Evolutionary conservation across 305 asterid genomes (phyloP), one percentile per base, ranked within the genome.

Genomic region (Fraxinus ornus): DNA sequence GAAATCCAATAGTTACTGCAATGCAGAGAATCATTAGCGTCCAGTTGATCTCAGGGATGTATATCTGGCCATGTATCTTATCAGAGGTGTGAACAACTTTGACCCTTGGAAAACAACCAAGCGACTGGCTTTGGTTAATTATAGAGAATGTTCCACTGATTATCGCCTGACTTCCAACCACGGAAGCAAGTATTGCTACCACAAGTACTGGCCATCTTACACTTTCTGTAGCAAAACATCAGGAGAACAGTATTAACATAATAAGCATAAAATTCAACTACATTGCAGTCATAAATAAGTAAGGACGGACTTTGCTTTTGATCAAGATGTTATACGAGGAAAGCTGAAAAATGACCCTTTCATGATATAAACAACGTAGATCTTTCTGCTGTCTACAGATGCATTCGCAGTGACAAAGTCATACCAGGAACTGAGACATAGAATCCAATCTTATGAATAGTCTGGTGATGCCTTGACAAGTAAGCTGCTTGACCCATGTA

Each of bases 401-500:
- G 36, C 33, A 17, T 44, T 76, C 1, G 5, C 37, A 26, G 33
- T 1, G 76, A 60, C 17, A 39, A 5, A 24, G 76, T 47, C 77
- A 5, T 93, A 94, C 99, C 99, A 85, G 99, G 98, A 88, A 95
- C 99, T 2, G 99, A 92, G 68, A 92, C 97, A 37, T 95, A 95
- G 86, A 93, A 95, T n/a, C 98, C 95, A 10, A 95, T 93, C 78
- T 88, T 88, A 83, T 93, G 92, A 77, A 88, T 87, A 37, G 91
- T 89, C 78, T 92, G 93, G 84, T 95, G 99, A 87, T 95, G 99
- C 88, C 60, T 91, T 44, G 99, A 95, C 62, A 95, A 83, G 84
- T 84, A 95, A 84, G 99, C 99, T 64, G 99, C 98, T 91, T 95
- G 98, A 55, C 99, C 99, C 99, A 95, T 95, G 85, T 95, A 95